Base-by-base conservation (phyloP, 2,329 filamentous ascomycete genomes). In the Paramyrothecium sp. region DNA sequence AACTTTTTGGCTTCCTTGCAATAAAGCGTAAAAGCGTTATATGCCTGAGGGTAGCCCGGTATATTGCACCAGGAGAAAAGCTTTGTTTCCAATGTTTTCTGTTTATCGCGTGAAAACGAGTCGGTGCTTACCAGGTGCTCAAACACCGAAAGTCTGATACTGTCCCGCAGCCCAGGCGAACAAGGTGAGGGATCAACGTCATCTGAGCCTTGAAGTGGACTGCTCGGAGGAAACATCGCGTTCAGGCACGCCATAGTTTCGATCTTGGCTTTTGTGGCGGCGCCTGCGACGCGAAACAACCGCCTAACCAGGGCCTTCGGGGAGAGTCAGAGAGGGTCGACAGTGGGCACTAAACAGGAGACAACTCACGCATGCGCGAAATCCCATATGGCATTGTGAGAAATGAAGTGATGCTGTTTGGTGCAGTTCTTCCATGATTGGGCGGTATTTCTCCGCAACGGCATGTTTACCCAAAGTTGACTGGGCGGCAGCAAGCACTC, bases 221-320 rank as follows among this genome's bases (percentile, higher is more conserved):
- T 54, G 11, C 61, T 55, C 1, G 71, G 56, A 1, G 73, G 71
- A 34, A 75, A 72, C 20, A 76, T 60, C 7, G 73, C 66, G 52
- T 76, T 75, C 22, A 75, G 60, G 7, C 65, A 63, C 21, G 71
- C 73, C 71, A 75, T 69, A 34, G 72, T 63, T 16, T 62, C 58
- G 7, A 62, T 55, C 3, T 52, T 46, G 16, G 64, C 56, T 23
- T 63, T 61, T 53, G 54, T 17, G n/a, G 38, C 13, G n/a, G 38
- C 38, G n/a, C 38, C 38, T 5, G 38, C 38, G 13, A 44, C 38
- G 13, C 38, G 38, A 44, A 44, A 44, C 13, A 44, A 19, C 13
- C 38, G 5, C n/a, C 38, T 16, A 7, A 19, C 54, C 26, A 34
- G 51, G 16, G 47, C 41, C 26, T 50, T 19, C 13, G 8, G 21